Evolutionary conservation across 352 stramenopile genomes (phyloP).

Genomic region (Peronospora destructor): DNA sequence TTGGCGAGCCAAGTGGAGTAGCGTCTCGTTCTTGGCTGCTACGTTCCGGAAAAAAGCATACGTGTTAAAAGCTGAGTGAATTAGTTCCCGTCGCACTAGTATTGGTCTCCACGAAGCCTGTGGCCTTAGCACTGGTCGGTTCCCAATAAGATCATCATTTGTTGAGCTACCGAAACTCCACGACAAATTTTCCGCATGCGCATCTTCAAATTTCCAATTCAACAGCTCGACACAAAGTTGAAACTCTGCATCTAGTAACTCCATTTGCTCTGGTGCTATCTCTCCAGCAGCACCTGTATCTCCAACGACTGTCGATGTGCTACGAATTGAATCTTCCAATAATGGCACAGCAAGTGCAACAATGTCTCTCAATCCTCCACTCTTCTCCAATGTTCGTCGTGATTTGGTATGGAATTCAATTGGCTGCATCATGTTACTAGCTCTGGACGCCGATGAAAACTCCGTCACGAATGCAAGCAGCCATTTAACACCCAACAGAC

Average conservation of each 20-base stretch:
- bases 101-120: conserved; percentile 63
- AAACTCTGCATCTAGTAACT: conserved; percentile 72
- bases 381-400: conserved; percentile 50
- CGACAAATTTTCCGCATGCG: conserved; percentile 47
- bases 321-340: conserved; percentile 65
- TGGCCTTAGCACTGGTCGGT: conserved; percentile 40
- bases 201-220: conserved; percentile 71
- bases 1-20: conserved; percentile 73
- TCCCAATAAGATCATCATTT: conserved; percentile 26
- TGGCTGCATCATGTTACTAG: conserved; percentile 75
- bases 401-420: conserved; percentile 81
- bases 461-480: conserved; percentile 80
- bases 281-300: conserved; percentile 22
- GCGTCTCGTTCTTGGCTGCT: conserved; percentile 53
- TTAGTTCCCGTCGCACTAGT: conserved; percentile 61
- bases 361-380: conserved; percentile 49
- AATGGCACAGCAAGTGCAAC: conserved; percentile 53
- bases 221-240: conserved; percentile 69
- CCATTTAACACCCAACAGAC: conserved; percentile 71
- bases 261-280: conserved; percentile 55
- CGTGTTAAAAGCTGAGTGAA: conserved; percentile 82
- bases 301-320: conserved; percentile 41
- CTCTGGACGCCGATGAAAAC: conserved; percentile 71
- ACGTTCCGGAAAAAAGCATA: conserved; percentile 76
- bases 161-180: conserved; percentile 51